Conservation (phyloP, 345 rosid species). For the Hibiscus mutabilis region DNA sequence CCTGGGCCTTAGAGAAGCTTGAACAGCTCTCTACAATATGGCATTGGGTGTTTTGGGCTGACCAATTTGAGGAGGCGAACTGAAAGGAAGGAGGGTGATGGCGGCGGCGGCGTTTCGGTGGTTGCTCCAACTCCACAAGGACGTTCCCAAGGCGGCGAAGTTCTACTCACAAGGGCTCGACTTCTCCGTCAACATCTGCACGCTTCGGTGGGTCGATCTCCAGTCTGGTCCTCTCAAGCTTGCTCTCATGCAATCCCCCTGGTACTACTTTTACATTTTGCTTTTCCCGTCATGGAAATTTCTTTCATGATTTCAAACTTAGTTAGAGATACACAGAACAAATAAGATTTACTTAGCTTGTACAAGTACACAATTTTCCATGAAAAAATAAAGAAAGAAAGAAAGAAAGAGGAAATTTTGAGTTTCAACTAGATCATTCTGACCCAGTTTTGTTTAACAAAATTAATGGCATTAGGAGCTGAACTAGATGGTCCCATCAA, state of each 20-base stretch:
- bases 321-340: background rate
- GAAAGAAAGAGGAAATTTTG: background rate
- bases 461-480: slow-evolving; percentile 79
- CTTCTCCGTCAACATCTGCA: slow-evolving; percentile 68
- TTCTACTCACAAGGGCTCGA: slow-evolving; percentile 85
- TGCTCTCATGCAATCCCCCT: slow-evolving; percentile 67
- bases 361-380: background rate
- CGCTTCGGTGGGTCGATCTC: slow-evolving; percentile 90
- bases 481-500: slow-evolving; percentile 89
- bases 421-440: background rate
- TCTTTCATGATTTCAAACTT: background rate
- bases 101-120: slow-evolving; percentile 71
- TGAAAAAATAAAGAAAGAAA: background rate
- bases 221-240: slow-evolving; percentile 83
- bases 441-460: slow-evolving; percentile 29
- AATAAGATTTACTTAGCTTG: background rate
- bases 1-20: background rate
- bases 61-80: background rate
- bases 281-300: background rate
- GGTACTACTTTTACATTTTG: slow-evolving; percentile 24
- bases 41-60: background rate
- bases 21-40: background rate
- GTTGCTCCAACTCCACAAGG: slow-evolving; percentile 89
- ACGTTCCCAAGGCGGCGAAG: slow-evolving; percentile 80
- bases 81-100: slow-evolving; percentile 33